A percentile compares a stretch with the other conserved stretches of the same genome.
These are phyloP conservation scores for Leccinum ambiguum DNA, from an alignment of 1,284 basidiomycete genomes.

Conservation along the genomic window DNA sequence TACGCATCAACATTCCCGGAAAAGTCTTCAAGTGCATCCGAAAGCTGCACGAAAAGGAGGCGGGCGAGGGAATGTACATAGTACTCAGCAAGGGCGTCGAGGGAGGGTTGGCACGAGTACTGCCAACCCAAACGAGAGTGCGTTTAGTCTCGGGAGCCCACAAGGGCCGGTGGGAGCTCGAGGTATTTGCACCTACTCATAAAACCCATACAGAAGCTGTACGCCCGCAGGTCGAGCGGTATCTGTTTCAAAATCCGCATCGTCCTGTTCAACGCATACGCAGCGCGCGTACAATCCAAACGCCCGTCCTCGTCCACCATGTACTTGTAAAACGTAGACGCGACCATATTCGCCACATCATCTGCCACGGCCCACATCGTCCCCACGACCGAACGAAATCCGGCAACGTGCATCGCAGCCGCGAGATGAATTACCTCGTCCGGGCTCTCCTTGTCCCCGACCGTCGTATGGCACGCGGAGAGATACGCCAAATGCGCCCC, in stretches of 20 bases:
- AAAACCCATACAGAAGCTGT: too few species aligned
- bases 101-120: constrained; percentile 40
- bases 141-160: constrained; percentile 37
- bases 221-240: not conserved
- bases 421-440: not conserved
- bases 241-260: not conserved
- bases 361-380: too few species aligned
- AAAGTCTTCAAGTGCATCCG: constrained; percentile 70
- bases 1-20: constrained; percentile 68
- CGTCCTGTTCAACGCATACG: not conserved
- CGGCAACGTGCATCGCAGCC: too few species aligned
- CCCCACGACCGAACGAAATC: too few species aligned
- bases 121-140: constrained; percentile 40
- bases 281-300: not conserved
- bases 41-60: too few species aligned
- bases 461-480: constrained; percentile 33
- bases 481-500: constrained; percentile 35
- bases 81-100: constrained; percentile 57
- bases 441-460: constrained; percentile 9
- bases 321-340: not conserved
- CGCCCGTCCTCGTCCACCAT: not conserved
- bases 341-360: not conserved
- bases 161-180: constrained; percentile 44
- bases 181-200: constrained; percentile 40
- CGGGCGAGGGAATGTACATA: constrained; percentile 52